Evolutionary conservation across 495 filamentous ascomycete species (phyloP).

Genomic region (Aspergillus saccharolyticus): DNA sequence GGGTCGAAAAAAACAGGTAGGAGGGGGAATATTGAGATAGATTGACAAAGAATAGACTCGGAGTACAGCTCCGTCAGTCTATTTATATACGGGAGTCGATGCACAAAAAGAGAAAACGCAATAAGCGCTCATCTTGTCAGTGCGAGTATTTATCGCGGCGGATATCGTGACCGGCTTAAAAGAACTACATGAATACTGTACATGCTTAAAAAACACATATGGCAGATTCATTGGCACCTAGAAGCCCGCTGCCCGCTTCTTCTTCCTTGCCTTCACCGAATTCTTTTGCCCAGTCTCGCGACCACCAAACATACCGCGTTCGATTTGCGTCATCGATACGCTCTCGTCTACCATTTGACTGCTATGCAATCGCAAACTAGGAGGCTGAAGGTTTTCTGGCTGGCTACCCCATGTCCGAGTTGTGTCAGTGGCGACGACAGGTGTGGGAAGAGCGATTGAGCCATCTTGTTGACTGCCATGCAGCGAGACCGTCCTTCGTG

Average conservation of each 20-base stretch:
- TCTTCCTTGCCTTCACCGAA: slow-evolving; percentile 30
- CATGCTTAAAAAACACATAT: not conserved
- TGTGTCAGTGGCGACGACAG: slow-evolving; percentile 21
- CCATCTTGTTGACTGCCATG: slow-evolving; percentile 15
- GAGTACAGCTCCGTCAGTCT: not conserved
- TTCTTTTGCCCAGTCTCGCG: slow-evolving; percentile 27
- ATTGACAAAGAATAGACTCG: too few species aligned
- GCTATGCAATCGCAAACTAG: slow-evolving; percentile 22
- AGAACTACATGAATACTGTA: not conserved
- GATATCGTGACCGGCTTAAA: not conserved
- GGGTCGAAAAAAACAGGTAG: too few species aligned
- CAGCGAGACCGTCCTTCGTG: slow-evolving; percentile 15
- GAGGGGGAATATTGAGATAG: too few species aligned
- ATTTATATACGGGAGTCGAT: not conserved
- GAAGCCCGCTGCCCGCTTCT: slow-evolving; percentile 42
- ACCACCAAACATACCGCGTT: slow-evolving; percentile 38
- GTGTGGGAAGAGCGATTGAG: slow-evolving; percentile 17
- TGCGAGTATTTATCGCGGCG: not conserved
- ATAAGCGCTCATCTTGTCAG: slow-evolving; percentile 8
- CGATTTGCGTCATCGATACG: slow-evolving; percentile 40
- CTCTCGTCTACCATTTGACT: slow-evolving; percentile 36
- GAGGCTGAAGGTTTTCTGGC: slow-evolving; percentile 22
- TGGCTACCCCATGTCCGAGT: slow-evolving; percentile 36
- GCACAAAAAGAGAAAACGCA: slow-evolving; percentile 3
- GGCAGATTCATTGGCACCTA: slow-evolving; percentile 11